Evolutionary conservation across 169 alveolate species (phyloP).

Genomic region (Neospora caninum): DNA sequence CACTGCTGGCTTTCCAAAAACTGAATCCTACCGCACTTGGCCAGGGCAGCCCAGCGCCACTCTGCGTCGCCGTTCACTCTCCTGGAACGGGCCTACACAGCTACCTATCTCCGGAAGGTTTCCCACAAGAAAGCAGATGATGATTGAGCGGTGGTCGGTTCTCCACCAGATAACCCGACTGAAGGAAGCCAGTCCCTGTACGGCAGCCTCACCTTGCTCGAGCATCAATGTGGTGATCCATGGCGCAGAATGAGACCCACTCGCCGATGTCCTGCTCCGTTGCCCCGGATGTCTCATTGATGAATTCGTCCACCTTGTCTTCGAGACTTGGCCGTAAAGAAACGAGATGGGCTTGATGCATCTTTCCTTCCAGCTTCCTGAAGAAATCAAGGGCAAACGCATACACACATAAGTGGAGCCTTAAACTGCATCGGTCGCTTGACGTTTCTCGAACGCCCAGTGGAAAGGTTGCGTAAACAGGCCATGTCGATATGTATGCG

Average conservation of each 20-base stretch:
- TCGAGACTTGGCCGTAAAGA: slow-evolving; percentile 23
- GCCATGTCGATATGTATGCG: neutral
- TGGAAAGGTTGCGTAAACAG: neutral
- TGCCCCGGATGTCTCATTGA: slow-evolving; percentile 11
- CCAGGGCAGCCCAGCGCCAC: too few relatives aligned
- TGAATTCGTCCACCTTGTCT: slow-evolving; percentile 15
- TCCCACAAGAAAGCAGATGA: too few relatives aligned
- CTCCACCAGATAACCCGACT: too few relatives aligned
- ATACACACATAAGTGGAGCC: neutral
- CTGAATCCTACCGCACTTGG: too few relatives aligned
- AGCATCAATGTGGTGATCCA: slow-evolving; percentile 52
- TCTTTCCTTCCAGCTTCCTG: slow-evolving; percentile 38
- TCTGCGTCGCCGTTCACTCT: too few relatives aligned
- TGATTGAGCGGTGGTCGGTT: too few relatives aligned
- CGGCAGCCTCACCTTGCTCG: slow-evolving; percentile 25
- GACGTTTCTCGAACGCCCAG: neutral
- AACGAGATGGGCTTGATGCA: slow-evolving; percentile 50
- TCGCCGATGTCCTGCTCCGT: slow-evolving; percentile 39
- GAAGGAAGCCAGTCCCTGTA: neutral
- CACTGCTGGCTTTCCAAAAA: too few relatives aligned
- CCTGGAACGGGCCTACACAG: too few relatives aligned
- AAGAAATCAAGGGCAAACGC: neutral
- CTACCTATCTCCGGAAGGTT: too few relatives aligned
- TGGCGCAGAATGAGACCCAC: slow-evolving; percentile 46
- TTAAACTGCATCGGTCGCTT: too few relatives aligned